Percentiles rank a stretch among this genome's conserved stretches.
These are phyloP conservation scores for Tulasnella sp. DNA, from an alignment of 768 basidiomycete genomes.

Conservation along the genomic window DNA sequence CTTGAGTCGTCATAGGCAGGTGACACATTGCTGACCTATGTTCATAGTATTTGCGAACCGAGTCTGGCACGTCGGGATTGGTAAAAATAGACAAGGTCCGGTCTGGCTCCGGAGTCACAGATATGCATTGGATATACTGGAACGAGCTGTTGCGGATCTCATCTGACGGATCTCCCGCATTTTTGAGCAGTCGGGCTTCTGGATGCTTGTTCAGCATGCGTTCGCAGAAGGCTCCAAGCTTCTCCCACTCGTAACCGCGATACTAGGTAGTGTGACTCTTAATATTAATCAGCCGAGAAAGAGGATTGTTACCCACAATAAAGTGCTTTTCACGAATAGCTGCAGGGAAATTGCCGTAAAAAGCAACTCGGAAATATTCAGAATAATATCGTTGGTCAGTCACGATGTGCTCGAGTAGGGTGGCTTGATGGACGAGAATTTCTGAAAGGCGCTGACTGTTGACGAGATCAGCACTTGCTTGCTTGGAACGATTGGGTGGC, in stretches of 20 bases:
- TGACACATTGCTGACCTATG: constrained; percentile 46
- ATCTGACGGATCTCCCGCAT: constrained; percentile 60
- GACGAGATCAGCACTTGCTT: background rate
- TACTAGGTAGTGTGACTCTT: constrained; percentile 39
- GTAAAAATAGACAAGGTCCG: constrained; percentile 65
- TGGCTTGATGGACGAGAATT: constrained; percentile 78
- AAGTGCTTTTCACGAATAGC: constrained; percentile 84
- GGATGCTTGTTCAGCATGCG: constrained; percentile 85
- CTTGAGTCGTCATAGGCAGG: background rate
- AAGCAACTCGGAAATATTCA: constrained; percentile 88
- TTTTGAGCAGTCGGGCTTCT: constrained; percentile 66
- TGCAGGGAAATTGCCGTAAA: constrained; percentile 82
- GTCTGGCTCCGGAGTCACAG: constrained; percentile 79
- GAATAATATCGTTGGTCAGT: constrained; percentile 74
- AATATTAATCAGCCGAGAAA: background rate
- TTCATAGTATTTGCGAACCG: constrained; percentile 78
- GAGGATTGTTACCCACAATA: constrained; percentile 42
- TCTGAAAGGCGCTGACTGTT: constrained; percentile 68
- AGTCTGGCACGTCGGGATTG: constrained; percentile 68
- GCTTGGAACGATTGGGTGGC: constrained; percentile 21
- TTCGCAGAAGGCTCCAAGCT: constrained; percentile 80
- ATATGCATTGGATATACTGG: constrained; percentile 81
- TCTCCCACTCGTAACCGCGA: constrained; percentile 93
- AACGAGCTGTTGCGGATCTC: constrained; percentile 69
- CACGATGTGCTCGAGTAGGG: constrained; percentile 75